Evolutionary conservation across 1,139 yeast genomes (phyloP).

Genomic region (Blastobotrys illinoisensis): DNA sequence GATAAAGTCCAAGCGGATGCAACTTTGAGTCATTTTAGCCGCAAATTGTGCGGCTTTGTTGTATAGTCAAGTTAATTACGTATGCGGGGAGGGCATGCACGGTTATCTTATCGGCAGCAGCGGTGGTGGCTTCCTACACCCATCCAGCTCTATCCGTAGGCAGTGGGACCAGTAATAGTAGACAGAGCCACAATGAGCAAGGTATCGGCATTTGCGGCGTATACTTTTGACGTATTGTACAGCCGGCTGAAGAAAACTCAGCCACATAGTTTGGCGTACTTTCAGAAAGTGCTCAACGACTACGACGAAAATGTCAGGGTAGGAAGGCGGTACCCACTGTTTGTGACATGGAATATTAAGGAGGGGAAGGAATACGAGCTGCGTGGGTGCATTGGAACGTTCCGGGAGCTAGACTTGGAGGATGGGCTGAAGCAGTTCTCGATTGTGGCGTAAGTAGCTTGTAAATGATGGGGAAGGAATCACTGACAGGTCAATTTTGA

Average conservation of each 20-base stretch:
- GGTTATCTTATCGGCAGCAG: neutral
- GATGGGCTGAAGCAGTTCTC: slow-evolving; percentile 61
- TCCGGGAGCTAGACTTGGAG: slow-evolving; percentile 44
- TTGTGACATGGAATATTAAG: slow-evolving; percentile 72
- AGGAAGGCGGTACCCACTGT: slow-evolving; percentile 46
- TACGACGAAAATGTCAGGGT: slow-evolving; percentile 1
- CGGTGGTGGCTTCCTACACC: neutral
- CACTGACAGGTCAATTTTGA: neutral
- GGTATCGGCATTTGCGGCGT: slow-evolving; percentile 33
- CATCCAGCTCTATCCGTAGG: neutral
- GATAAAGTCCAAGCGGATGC: neutral
- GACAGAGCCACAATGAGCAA: neutral
- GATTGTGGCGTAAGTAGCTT: slow-evolving; percentile 43
- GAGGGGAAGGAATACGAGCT: slow-evolving; percentile 38
- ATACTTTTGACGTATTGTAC: slow-evolving; percentile 39
- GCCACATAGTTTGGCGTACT: slow-evolving; percentile 18
- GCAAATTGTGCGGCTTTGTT: neutral
- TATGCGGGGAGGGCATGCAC: neutral
- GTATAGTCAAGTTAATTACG: neutral
- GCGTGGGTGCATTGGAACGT: slow-evolving; percentile 94
- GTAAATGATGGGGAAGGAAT: neutral
- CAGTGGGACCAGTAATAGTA: neutral
- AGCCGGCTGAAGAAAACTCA: slow-evolving; percentile 28
- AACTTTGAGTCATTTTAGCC: neutral
- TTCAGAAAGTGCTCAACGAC: slow-evolving; percentile 4